Evolutionary conservation across 305 asterid genomes (phyloP).

Genomic region (Fraxinus xanthoxyloides): DNA sequence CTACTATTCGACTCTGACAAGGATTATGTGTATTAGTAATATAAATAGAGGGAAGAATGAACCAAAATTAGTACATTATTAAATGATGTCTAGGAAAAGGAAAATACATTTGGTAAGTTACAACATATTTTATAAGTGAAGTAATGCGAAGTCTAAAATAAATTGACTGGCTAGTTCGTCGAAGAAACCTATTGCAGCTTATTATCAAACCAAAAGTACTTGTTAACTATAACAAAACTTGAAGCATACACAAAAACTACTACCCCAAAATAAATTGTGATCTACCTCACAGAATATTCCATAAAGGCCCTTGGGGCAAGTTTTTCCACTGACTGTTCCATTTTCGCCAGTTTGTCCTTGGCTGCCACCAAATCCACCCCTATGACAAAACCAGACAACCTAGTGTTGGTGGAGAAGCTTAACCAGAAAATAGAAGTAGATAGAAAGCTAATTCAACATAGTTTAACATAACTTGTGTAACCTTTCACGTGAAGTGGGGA

Average conservation of each 20-base stretch:
- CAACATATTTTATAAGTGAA: neutral
- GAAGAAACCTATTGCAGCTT: neutral
- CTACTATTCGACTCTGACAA: slow-evolving; percentile 8
- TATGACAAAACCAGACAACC: slow-evolving; percentile 29
- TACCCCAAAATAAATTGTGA: neutral
- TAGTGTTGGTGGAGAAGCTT: slow-evolving; percentile 9
- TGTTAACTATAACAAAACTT: neutral
- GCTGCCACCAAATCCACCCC: slow-evolving; percentile 89
- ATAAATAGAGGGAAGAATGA: slow-evolving; percentile 3
- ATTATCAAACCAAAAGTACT: neutral
- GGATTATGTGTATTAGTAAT: neutral
- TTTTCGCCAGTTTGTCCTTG: slow-evolving; percentile 65
- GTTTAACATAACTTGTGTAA: neutral
- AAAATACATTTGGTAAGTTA: neutral
- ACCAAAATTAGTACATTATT: neutral
- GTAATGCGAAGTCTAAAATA: neutral
- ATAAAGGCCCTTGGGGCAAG: slow-evolving; percentile 95
- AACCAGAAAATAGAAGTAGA: slow-evolving; percentile 1
- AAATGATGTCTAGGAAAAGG: slow-evolving; percentile 17
- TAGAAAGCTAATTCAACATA: neutral
- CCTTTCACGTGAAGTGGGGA: slow-evolving; percentile 3
- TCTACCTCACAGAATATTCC: slow-evolving; percentile 87
- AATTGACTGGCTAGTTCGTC: neutral
- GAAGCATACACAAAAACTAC: neutral
- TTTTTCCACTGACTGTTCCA: slow-evolving; percentile 89